Conservation (phyloP, 1,284 basidiomycete species). For the Malassezia psittaci region DNA sequence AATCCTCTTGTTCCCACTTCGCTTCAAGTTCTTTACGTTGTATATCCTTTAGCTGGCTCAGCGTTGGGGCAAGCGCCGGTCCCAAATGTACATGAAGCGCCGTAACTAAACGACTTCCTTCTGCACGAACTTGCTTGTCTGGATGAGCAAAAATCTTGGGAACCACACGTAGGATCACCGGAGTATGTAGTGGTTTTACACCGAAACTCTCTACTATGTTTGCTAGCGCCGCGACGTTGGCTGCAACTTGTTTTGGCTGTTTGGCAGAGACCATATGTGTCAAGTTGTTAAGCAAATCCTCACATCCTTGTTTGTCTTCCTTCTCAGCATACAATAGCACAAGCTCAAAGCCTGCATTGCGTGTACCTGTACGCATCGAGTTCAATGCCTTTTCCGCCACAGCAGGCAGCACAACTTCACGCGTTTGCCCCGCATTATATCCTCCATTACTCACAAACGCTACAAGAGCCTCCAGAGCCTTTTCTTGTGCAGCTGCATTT, state of each 20-base stretch:
- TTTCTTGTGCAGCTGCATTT: slow-evolving; percentile 96
- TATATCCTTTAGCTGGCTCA: slow-evolving; percentile 92
- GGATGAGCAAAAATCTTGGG: slow-evolving; percentile 90
- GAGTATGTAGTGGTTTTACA: slow-evolving; percentile 62
- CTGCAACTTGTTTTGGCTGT: slow-evolving; percentile 86
- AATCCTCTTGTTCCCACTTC: slow-evolving; percentile 72
- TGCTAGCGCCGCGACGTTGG: slow-evolving; percentile 66
- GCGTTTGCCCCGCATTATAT: slow-evolving; percentile 61
- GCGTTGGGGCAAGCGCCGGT: slow-evolving; percentile 69
- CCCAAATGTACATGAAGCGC: slow-evolving; percentile 81
- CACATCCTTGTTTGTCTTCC: slow-evolving; percentile 64
- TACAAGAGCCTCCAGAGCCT: slow-evolving; percentile 68
- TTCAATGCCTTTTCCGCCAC: slow-evolving; percentile 94
- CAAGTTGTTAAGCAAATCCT: slow-evolving; percentile 75
- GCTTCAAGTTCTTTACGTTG: slow-evolving; percentile 93
- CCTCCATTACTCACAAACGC: slow-evolving; percentile 81
- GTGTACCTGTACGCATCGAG: slow-evolving; percentile 75
- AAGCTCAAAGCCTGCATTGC: slow-evolving; percentile 74
- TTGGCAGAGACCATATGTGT: slow-evolving; percentile 77
- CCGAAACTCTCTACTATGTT: slow-evolving; percentile 70
- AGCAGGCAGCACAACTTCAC: slow-evolving; percentile 71
- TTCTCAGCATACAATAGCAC: slow-evolving; percentile 83
- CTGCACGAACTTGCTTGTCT: slow-evolving; percentile 90
- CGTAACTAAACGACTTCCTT: slow-evolving; percentile 69
- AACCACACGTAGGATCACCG: slow-evolving; percentile 68